Percentiles rank a stretch among this genome's conserved stretches.
Conservation (phyloP, 106 monocot species). For the Alisma plantagoaquatica region DNA sequence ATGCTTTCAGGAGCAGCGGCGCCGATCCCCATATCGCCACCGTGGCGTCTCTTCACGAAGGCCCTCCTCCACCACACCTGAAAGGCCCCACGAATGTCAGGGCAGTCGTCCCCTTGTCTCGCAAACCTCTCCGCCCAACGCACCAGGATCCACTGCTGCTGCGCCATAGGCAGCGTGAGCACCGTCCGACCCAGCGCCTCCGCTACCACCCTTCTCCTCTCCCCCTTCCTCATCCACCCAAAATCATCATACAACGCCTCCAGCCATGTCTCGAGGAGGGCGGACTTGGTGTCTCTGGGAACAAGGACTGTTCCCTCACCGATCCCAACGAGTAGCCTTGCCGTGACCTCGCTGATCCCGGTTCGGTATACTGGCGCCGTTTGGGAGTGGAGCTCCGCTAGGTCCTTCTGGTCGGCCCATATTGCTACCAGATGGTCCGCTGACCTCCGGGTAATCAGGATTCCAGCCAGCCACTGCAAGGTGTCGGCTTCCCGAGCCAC, state of each 20-base stretch:
- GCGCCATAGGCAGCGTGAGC: constrained; percentile 20
- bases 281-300: constrained; percentile 1
- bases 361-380: constrained; percentile 1
- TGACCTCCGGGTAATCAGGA: constrained; percentile 2
- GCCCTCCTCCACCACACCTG: constrained; percentile 10
- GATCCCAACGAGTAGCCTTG: constrained; percentile 12
- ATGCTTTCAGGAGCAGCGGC: too few relatives aligned
- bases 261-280: constrained; percentile 16
- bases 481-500: constrained; percentile 14
- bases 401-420: constrained; percentile 23
- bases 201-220: constrained; percentile 11
- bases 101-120: constrained; percentile 22
- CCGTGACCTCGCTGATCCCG: constrained; percentile 21
- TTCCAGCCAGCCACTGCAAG: constrained; percentile 14
- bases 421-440: constrained; percentile 10
- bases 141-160: constrained; percentile 20
- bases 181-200: constrained; percentile 18
- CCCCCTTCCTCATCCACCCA: constrained; percentile 12
- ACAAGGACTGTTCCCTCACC: constrained; percentile 14
- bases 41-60: background rate
- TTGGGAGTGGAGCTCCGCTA: constrained; percentile 7
- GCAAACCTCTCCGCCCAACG: constrained; percentile 20
- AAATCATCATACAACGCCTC: constrained; percentile 19
- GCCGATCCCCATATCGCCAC: background rate
- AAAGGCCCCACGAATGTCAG: constrained; percentile 20